Conservation (phyloP, 1,284 basidiomycete genomes). For the Pseudozyma thailandica region DNA sequence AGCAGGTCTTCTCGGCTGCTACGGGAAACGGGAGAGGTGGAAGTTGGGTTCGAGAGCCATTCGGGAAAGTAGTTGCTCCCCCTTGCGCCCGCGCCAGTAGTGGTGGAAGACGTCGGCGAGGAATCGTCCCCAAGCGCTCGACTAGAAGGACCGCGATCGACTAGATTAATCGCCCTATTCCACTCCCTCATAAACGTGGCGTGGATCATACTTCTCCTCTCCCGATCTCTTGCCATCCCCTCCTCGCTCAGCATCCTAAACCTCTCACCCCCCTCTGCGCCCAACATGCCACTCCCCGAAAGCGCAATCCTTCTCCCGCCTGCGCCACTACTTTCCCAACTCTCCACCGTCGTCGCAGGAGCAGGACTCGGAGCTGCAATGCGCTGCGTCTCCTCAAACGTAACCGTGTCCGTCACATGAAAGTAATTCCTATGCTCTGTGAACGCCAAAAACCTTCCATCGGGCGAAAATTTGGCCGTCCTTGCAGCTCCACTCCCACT, state of each 20-base stretch:
- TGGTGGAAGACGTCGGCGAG: neutral
- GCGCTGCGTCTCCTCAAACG: slow-evolving; percentile 39
- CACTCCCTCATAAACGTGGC: slow-evolving; percentile 41
- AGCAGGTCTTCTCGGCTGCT: slow-evolving; percentile 7
- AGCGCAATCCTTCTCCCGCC: neutral
- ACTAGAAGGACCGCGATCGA: slow-evolving; percentile 9
- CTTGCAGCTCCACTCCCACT: slow-evolving; percentile 51
- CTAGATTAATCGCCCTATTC: slow-evolving; percentile 33
- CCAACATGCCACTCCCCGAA: neutral
- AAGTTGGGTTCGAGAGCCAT: slow-evolving; percentile 9
- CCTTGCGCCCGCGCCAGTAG: neutral
- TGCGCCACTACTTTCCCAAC: neutral
- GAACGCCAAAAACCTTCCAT: slow-evolving; percentile 55
- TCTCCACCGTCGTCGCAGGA: neutral
- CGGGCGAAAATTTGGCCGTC: slow-evolving; percentile 53
- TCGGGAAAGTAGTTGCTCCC: slow-evolving; percentile 19
- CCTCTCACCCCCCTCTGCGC: neutral
- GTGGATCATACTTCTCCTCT: slow-evolving; percentile 36
- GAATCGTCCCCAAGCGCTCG: neutral
- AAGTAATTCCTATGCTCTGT: slow-evolving; percentile 55
- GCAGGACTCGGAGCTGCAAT: slow-evolving; percentile 16
- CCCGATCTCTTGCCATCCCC: slow-evolving; percentile 21
- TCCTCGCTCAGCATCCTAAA: slow-evolving; percentile 6
- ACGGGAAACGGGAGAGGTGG: slow-evolving; percentile 4
- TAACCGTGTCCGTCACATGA: slow-evolving; percentile 50